These are phyloP conservation scores for Ballota nigra DNA, from an alignment of 257 asterid species.

Conservation along the genomic window DNA sequence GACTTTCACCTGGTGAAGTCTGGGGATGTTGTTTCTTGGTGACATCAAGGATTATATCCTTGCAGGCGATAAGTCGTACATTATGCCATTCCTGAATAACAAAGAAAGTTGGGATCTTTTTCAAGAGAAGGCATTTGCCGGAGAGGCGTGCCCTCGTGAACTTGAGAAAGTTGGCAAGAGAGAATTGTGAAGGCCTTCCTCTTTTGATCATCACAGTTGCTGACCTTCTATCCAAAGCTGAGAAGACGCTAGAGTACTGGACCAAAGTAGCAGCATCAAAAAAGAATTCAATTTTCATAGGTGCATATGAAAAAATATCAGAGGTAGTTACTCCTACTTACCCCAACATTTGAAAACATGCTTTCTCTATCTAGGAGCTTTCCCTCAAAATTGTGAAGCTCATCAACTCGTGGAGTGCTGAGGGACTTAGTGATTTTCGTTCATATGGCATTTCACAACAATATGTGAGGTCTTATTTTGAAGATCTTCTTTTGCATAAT, in stretches of 20 bases:
- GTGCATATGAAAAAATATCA: not conserved
- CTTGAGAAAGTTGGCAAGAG: constrained; percentile 10
- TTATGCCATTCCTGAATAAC: not conserved
- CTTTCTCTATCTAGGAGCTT: no score
- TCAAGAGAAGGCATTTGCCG: not conserved
- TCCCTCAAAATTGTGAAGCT: no score
- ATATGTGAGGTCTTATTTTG: no score
- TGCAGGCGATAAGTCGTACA: not conserved
- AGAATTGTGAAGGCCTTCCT: constrained; percentile 12
- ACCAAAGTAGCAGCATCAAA: not conserved
- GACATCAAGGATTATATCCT: no score
- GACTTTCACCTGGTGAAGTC: no score
- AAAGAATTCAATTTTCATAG: not conserved
- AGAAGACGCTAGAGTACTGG: constrained; percentile 13
- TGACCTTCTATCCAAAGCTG: not conserved
- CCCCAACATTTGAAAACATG: not conserved
- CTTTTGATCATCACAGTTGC: constrained; percentile 17
- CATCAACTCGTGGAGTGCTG: not conserved
- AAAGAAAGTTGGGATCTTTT: no score
- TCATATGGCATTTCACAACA: no score
- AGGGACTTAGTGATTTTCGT: not conserved
- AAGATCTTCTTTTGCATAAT: no score
- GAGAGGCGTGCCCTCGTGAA: not conserved
- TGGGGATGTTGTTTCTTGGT: no score
- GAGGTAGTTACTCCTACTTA: not conserved